phyloP scores from a whole-genome alignment of 805 yeast genomes.

The Nakazawaea pomicola region DNA sequence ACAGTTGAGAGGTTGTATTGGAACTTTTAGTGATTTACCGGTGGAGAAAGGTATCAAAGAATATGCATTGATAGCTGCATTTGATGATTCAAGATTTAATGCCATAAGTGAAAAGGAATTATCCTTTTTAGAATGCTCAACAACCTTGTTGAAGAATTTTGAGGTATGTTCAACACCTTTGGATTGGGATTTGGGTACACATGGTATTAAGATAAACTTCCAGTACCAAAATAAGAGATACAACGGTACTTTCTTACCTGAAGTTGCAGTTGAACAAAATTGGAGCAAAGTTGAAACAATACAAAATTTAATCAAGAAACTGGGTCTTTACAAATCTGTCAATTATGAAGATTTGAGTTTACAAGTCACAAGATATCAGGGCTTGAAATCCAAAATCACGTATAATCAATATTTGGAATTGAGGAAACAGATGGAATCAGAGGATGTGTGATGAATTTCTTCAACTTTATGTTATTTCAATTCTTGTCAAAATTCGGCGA shows the following conservation, averaged over 20 bases:
- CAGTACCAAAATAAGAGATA: constrained; percentile 30
- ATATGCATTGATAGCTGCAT: constrained; percentile 66
- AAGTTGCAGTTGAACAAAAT: constrained; percentile 81
- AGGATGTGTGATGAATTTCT: neutral
- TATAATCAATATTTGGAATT: constrained; percentile 34
- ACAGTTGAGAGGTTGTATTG: constrained; percentile 84
- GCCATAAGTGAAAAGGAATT: constrained; percentile 60
- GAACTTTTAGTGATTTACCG: constrained; percentile 63
- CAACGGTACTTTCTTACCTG: constrained; percentile 85
- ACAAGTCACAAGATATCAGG: constrained; percentile 51
- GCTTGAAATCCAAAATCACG: constrained; percentile 38
- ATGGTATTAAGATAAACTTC: constrained; percentile 70
- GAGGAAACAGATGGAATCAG: constrained; percentile 12
- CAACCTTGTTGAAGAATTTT: constrained; percentile 62
- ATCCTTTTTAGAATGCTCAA: constrained; percentile 44
- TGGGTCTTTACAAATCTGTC: constrained; percentile 40
- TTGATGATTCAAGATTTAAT: constrained; percentile 72
- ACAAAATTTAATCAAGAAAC: constrained; percentile 64
- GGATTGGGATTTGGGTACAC: constrained; percentile 79
- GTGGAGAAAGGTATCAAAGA: constrained; percentile 53
- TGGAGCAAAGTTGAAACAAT: constrained; percentile 77
- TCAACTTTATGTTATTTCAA: neutral
- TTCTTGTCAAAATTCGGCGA: too few species aligned
- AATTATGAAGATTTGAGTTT: constrained; percentile 30
- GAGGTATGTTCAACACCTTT: constrained; percentile 43